Evolutionary conservation across 192 early-diverging fungal species (phyloP).

Genomic region (Blastocladiella britannica): DNA sequence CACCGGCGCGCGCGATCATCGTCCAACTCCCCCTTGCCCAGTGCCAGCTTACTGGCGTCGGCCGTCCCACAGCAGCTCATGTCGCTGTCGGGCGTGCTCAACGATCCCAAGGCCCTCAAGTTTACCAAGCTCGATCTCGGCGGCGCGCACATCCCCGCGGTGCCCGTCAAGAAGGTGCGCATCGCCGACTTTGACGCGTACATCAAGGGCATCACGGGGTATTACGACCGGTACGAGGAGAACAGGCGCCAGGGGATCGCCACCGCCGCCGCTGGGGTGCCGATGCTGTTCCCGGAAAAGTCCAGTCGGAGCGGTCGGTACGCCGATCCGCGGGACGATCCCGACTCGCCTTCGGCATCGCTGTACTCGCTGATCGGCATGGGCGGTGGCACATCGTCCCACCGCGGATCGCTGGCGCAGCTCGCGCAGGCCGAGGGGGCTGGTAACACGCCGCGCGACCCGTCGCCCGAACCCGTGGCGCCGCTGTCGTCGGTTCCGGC

Average conservation of each 20-base stretch:
- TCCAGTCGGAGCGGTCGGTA: too few relatives aligned
- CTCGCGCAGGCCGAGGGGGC: slow-evolving; percentile 17
- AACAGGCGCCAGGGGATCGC: slow-evolving; percentile 11
- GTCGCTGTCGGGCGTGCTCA: slow-evolving; percentile 38
- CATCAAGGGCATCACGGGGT: slow-evolving; percentile 40
- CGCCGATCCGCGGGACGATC: too few relatives aligned
- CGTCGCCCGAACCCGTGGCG: slow-evolving; percentile 22
- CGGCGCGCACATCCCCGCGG: slow-evolving; percentile 26
- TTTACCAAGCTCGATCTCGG: slow-evolving; percentile 28
- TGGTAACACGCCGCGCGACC: slow-evolving; percentile 12
- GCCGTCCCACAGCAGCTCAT: background rate
- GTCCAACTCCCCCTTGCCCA: too few relatives aligned
- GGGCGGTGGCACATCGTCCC: slow-evolving; percentile 22
- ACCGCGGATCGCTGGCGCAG: slow-evolving; percentile 29
- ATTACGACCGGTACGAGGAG: slow-evolving; percentile 56
- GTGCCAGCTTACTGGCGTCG: background rate
- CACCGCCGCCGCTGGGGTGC: slow-evolving; percentile 21
- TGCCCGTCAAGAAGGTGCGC: slow-evolving; percentile 42
- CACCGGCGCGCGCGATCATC: too few relatives aligned
- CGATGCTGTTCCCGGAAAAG: slow-evolving; percentile 22
- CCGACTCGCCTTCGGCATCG: slow-evolving; percentile 18
- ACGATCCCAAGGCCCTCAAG: slow-evolving; percentile 35
- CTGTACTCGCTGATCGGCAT: slow-evolving; percentile 24
- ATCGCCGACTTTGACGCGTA: slow-evolving; percentile 72
- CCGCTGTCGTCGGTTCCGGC: slow-evolving; percentile 63